These are phyloP conservation scores for Aspergillus sp. DNA, from an alignment of 2,329 filamentous ascomycete species.

Conservation along the genomic window DNA sequence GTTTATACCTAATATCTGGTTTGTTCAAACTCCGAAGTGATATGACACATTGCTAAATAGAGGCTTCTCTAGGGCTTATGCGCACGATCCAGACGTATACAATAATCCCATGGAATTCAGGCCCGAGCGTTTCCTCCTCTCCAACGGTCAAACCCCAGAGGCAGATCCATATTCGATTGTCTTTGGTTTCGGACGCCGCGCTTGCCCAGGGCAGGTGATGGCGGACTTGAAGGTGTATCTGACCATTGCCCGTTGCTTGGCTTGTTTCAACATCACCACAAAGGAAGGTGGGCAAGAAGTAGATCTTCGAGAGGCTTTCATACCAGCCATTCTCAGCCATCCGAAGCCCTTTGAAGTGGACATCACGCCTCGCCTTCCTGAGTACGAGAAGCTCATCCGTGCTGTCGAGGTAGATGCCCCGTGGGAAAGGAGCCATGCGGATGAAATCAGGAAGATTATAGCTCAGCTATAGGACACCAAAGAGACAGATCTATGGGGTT, in stretches of 20 bases:
- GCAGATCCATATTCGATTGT: neutral
- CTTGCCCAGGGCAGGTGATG: slow-evolving; percentile 6
- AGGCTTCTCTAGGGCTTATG: slow-evolving; percentile 1
- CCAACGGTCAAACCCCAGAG: neutral
- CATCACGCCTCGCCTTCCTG: neutral
- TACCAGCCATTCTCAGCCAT: slow-evolving; percentile 8
- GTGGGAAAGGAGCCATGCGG: neutral
- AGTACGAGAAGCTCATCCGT: slow-evolving; percentile 1
- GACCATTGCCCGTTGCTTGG: neutral
- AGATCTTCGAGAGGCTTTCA: neutral
- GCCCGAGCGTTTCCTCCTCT: slow-evolving; percentile 5
- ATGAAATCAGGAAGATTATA: too few species aligned
- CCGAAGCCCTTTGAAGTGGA: slow-evolving; percentile 1
- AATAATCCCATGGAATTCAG: slow-evolving; percentile 5
- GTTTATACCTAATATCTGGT: slow-evolving; percentile 15
- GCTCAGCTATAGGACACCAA: too few species aligned
- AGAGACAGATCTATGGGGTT: too few species aligned
- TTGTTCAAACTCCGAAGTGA: too few species aligned
- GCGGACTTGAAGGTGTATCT: slow-evolving; percentile 5
- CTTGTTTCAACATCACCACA: neutral
- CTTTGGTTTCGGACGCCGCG: slow-evolving; percentile 13
- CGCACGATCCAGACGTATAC: slow-evolving; percentile 8
- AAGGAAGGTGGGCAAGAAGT: too few species aligned
- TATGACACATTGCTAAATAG: too few species aligned
- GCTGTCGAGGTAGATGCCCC: neutral